phyloP scores from a whole-genome alignment of 2,329 filamentous ascomycete genomes.

The Exophiala lecanii-corni region DNA sequence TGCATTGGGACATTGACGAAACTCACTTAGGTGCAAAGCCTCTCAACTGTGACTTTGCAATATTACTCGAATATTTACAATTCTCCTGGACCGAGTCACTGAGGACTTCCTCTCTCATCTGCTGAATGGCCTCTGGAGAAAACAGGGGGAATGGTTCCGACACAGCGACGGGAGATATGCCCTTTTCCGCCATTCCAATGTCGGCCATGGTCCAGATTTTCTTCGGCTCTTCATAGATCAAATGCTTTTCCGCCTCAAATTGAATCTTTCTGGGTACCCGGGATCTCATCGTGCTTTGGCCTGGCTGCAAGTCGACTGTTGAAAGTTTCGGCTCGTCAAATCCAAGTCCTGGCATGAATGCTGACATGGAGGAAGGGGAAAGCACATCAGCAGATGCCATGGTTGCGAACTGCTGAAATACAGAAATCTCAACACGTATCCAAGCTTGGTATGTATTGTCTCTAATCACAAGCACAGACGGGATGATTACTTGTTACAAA shows the following conservation, averaged over 20 bases:
- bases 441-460: background rate
- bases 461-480: background rate
- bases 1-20: slow-evolving; percentile 18
- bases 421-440: background rate
- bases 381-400: slow-evolving; percentile 21
- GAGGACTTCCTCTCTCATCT: slow-evolving; percentile 58
- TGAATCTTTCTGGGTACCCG: slow-evolving; percentile 20
- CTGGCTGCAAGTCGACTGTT: background rate
- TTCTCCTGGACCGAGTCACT: slow-evolving; percentile 51
- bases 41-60: slow-evolving; percentile 48
- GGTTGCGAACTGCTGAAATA: background rate
- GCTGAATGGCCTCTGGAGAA: slow-evolving; percentile 53
- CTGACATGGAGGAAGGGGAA: slow-evolving; percentile 1
- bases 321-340: slow-evolving; percentile 14
- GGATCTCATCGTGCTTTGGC: background rate
- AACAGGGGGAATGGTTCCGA: slow-evolving; percentile 62
- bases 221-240: slow-evolving; percentile 47
- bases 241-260: slow-evolving; percentile 52
- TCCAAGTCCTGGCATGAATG: slow-evolving; percentile 5
- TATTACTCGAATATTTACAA: slow-evolving; percentile 53
- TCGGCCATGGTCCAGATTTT: slow-evolving; percentile 58
- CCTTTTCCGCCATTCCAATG: slow-evolving; percentile 50
- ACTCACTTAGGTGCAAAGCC: slow-evolving; percentile 53
- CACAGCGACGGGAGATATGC: slow-evolving; percentile 58
- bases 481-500: background rate